phyloP scores from a whole-genome alignment of 257 asterid genomes.

The Phtheirospermum japonicum region DNA sequence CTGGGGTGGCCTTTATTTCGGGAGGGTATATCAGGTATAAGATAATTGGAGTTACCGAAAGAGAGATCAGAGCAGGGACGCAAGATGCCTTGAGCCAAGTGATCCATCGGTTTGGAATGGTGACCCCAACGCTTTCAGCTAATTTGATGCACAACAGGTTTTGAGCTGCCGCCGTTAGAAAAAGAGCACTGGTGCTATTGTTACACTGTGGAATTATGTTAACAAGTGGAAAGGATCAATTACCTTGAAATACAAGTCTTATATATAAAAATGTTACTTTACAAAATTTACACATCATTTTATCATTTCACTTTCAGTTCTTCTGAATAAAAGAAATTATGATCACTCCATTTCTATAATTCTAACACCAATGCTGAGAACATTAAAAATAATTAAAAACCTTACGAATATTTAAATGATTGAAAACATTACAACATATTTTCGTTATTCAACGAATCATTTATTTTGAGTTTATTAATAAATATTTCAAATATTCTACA shows the following conservation, averaged over 20 bases:
- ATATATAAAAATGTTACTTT: no score
- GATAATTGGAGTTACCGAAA: conserved; percentile 53
- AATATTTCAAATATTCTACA: no score
- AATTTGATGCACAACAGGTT: conserved; percentile 65
- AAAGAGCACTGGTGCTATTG: conserved; percentile 70
- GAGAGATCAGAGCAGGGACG: conserved; percentile 47
- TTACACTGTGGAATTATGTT: conserved; percentile 47
- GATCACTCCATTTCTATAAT: no score
- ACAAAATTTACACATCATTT: no score
- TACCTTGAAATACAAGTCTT: neutral
- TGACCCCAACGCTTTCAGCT: conserved; percentile 72
- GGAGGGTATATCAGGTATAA: conserved; percentile 69
- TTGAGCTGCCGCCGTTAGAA: conserved; percentile 86
- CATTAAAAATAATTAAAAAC: no score
- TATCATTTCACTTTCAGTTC: no score
- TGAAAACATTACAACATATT: no score
- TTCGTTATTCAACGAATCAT: no score
- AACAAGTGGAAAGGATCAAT: conserved; percentile 20
- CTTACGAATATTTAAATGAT: no score
- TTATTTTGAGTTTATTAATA: no score
- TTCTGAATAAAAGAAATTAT: no score
- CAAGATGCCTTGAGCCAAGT: conserved; percentile 70
- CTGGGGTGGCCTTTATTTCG: conserved; percentile 62
- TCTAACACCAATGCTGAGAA: no score
- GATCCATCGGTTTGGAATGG: conserved; percentile 56